Evolutionary conservation across 23 red algal genomes (phyloP).

Genomic region (Gracilaria domingensis): DNA sequence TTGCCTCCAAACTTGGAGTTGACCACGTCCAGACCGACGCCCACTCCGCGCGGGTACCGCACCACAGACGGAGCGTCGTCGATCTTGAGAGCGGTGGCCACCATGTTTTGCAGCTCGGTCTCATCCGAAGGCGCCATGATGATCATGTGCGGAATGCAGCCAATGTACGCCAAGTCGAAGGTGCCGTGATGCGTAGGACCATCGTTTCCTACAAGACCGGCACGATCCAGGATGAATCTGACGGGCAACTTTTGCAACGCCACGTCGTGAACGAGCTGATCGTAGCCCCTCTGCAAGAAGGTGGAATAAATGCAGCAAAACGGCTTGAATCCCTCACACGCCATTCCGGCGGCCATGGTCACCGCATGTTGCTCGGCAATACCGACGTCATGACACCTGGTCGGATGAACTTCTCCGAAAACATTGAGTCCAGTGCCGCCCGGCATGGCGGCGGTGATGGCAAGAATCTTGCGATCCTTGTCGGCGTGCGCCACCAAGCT

Average conservation of each 20-base stretch:
- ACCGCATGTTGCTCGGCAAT: constrained; percentile 99
- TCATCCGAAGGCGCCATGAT: constrained; percentile 99
- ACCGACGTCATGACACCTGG: constrained; percentile 94
- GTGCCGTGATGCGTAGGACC: constrained; percentile 94
- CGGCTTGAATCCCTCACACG: constrained; percentile 93
- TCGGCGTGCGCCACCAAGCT: constrained; percentile 90
- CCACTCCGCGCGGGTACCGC: constrained; percentile 93
- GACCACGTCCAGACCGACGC: constrained; percentile 87
- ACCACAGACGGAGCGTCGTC: constrained; percentile 88
- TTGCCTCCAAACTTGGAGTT: constrained; percentile 81
- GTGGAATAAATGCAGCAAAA: constrained; percentile 99
- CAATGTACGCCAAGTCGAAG: constrained; percentile 97
- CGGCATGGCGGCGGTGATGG: constrained; percentile 98
- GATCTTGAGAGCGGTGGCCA: constrained; percentile 85
- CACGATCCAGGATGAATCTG: constrained; percentile 96
- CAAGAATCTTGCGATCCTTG: constrained; percentile 92
- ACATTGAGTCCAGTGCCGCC: constrained; percentile 95
- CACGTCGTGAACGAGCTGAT: constrained; percentile 97
- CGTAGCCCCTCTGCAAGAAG: constrained; percentile 96
- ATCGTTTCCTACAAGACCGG: constrained; percentile 97
- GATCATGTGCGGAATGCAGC: constrained; percentile 95
- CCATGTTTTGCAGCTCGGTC: constrained; percentile 96
- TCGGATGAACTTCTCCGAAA: constrained; percentile 92
- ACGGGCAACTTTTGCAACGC: constrained; percentile 91
- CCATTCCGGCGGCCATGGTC: constrained; percentile 94